phyloP scores from a whole-genome alignment of 2,329 filamentous ascomycete species.

The Tolypocladium ovalisporum region DNA sequence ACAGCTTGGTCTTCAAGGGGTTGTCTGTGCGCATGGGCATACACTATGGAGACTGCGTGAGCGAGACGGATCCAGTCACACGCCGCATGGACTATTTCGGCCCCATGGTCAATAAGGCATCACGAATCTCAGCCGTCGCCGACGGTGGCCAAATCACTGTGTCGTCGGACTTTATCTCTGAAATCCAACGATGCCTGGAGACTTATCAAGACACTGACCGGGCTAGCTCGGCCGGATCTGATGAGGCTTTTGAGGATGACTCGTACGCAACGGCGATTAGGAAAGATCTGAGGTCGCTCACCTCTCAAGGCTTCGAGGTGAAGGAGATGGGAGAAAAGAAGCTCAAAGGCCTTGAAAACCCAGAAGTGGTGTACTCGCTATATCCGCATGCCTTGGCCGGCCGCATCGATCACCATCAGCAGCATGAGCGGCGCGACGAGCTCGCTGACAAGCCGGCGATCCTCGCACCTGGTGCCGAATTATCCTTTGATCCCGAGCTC shows the following conservation, averaged over 20 bases:
- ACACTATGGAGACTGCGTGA: constrained; percentile 90
- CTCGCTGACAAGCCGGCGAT: constrained; percentile 46
- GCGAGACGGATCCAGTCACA: constrained; percentile 90
- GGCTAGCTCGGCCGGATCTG: constrained; percentile 54
- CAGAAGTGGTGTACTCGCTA: constrained; percentile 88
- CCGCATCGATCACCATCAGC: constrained; percentile 59
- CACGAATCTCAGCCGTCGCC: constrained; percentile 85
- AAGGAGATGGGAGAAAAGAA: constrained; percentile 94
- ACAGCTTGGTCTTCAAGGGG: constrained; percentile 83
- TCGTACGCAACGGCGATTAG: constrained; percentile 65
- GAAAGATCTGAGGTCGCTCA: constrained; percentile 76
- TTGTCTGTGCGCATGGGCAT: constrained; percentile 96
- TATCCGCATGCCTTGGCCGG: constrained; percentile 84
- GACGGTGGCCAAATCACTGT: constrained; percentile 97
- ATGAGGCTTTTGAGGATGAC: constrained; percentile 62
- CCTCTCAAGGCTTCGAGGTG: constrained; percentile 87
- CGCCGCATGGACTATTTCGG: constrained; percentile 99
- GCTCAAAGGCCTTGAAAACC: constrained; percentile 93
- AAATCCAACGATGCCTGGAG: constrained; percentile 85
- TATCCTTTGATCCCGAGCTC: constrained; percentile 68
- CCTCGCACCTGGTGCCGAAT: constrained; percentile 52
- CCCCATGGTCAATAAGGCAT: constrained; percentile 96
- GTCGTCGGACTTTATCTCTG: constrained; percentile 91
- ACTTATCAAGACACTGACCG: constrained; percentile 80
- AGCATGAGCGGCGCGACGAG: constrained; percentile 32